Evolutionary conservation across 495 filamentous ascomycete species (phyloP).

Genomic region (Chaetomium cochliodes): DNA sequence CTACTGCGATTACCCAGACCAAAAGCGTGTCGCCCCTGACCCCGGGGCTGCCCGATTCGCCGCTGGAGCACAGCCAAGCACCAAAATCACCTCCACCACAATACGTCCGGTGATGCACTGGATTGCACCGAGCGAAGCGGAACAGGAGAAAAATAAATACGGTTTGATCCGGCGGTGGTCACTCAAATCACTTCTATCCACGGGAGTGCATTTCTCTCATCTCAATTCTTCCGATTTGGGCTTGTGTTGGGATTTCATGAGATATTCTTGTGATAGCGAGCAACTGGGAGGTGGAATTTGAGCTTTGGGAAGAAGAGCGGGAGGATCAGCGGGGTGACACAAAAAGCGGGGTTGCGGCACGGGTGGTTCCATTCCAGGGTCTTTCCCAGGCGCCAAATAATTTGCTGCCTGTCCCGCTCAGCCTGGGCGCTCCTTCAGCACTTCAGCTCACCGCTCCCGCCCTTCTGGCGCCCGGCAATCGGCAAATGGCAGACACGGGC

Average conservation of each 20-base stretch:
- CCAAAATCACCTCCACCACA: not conserved
- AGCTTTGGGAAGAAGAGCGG: not conserved
- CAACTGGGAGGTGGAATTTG: not conserved
- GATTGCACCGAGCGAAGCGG: not conserved
- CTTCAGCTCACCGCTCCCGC: not conserved
- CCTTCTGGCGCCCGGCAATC: not conserved
- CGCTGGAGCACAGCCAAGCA: not conserved
- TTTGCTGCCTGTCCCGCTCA: not conserved
- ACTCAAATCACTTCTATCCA: not conserved
- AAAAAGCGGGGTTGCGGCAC: not conserved
- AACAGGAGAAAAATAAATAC: not conserved
- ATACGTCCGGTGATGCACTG: constrained; percentile 2
- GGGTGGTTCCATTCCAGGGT: not conserved
- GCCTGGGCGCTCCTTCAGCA: not conserved
- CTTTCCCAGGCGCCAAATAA: not conserved
- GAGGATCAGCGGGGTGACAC: not conserved
- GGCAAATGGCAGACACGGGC: not conserved
- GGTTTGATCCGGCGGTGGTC: not conserved
- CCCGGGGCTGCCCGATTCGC: not conserved
- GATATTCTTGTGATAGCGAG: not conserved
- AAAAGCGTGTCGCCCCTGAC: not conserved
- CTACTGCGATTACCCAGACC: not conserved
- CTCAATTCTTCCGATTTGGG: constrained; percentile 2
- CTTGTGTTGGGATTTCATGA: not conserved
- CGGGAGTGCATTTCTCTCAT: not conserved